Percentiles rank a stretch among this genome's conserved stretches.
phyloP scores from a whole-genome alignment of 306 rosid genomes.

The Pterocarpus santalinus region DNA sequence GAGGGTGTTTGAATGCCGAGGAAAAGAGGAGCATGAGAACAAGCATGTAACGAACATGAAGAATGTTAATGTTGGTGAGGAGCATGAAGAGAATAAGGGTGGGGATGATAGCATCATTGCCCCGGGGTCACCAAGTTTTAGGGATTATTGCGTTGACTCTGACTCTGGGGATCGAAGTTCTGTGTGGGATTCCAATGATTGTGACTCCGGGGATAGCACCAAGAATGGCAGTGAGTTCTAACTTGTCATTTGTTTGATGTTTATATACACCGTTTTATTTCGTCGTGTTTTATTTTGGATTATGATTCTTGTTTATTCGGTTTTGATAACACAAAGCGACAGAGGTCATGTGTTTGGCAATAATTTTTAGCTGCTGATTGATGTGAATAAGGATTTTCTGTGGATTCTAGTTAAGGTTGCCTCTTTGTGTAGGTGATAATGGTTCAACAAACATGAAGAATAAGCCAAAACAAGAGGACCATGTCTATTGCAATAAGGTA shows the following conservation, averaged over 20 bases:
- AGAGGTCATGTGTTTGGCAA: background rate
- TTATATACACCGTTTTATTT: background rate
- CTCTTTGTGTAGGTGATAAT: conserved; percentile 41
- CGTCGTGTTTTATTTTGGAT: background rate
- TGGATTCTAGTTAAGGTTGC: background rate
- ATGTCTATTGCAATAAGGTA: conserved; percentile 44
- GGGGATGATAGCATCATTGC: conserved; percentile 34
- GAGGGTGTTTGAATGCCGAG: background rate
- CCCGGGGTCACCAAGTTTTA: conserved; percentile 68
- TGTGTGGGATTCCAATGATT: background rate
- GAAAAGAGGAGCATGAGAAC: background rate
- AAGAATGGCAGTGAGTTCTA: conserved; percentile 41
- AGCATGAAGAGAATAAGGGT: background rate
- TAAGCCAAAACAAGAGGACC: conserved; percentile 11
- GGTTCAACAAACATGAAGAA: conserved; percentile 17
- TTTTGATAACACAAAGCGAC: background rate
- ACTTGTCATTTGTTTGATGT: background rate
- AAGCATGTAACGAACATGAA: background rate
- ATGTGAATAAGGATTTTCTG: background rate
- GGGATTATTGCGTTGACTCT: conserved; percentile 56
- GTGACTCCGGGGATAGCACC: background rate
- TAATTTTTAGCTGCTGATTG: background rate
- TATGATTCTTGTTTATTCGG: background rate
- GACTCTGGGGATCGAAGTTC: background rate
- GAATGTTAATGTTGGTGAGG: background rate